Evolutionary conservation across 1,284 basidiomycete species (phyloP), one percentile per base, ranked within the genome.

Genomic region (Ustilago hordei): DNA sequence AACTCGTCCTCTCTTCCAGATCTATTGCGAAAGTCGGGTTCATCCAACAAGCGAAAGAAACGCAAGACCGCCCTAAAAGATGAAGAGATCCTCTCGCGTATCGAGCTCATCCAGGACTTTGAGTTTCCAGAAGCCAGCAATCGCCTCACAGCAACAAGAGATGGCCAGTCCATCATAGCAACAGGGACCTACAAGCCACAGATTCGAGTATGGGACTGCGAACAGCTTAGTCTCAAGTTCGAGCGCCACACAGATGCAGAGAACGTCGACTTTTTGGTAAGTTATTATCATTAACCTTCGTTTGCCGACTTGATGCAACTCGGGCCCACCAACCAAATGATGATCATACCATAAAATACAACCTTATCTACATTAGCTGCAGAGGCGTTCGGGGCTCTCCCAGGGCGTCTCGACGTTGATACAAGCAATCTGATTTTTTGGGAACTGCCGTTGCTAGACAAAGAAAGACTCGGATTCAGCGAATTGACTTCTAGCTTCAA

Each of bases 111-210:
- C 53, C 83, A 95, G 97, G 93, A 96, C 76, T 97, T 99, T 86
- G 93, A 95, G 82, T 99, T 99, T 78, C 95, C 97, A 9, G 95
- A 98, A 85, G 95, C 95, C 12, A 95, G 93, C 84, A 96, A 95
- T 87, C 91, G 91, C 82, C 90, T 99, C 82, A 93, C 91, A 86
- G 93, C 93, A 7, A 98, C 95, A 2, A 89, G 91, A 43, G 96
- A 99, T 86, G 96, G 97, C 3, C 91, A 93, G 79, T 92, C 95
- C 89, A 92, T 92, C 13, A 90, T 99, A 66, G 96, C 94, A 0
- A 99, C 96, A 9, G 97, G 97, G 23, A 95, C 93, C 2, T 99
- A 99, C 88, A 99, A 99, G 87, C 97, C 97, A 1, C 94, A 97
- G 86, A 95, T 99, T 86, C 90, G 94, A 71, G 93, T 96, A 3